A percentile compares a stretch with the other conserved stretches of the same genome.
These are phyloP conservation scores for Dorcoceras hygrometricum DNA, from an alignment of 257 asterid species.

Conservation along the genomic window DNA sequence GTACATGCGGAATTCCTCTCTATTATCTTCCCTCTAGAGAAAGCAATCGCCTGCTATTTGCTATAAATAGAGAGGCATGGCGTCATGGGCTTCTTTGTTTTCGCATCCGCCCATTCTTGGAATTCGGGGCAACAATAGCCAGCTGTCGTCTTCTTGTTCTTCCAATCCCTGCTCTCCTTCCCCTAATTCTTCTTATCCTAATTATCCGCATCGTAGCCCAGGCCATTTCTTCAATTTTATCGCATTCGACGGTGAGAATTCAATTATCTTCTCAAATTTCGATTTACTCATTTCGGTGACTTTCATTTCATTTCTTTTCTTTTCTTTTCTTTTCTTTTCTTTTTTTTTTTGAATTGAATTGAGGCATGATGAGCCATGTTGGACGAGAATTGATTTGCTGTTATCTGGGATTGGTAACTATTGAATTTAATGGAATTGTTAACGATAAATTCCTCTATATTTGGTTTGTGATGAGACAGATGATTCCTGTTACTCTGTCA, in stretches of 20 bases:
- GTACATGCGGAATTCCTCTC: too few species aligned
- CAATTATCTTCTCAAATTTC: background rate
- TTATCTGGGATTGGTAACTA: background rate
- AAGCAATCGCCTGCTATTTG: too few species aligned
- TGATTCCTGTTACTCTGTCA: background rate
- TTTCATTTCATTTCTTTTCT: too few species aligned
- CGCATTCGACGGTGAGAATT: background rate
- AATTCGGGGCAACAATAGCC: background rate
- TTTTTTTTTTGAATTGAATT: too few species aligned
- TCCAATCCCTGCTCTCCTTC: background rate
- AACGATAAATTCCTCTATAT: background rate
- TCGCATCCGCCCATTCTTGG: background rate
- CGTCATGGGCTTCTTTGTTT: background rate
- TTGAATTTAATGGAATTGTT: background rate
- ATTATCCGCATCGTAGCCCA: background rate
- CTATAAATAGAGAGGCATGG: background rate
- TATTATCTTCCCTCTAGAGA: too few species aligned
- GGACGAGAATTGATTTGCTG: background rate
- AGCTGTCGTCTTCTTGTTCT: background rate
- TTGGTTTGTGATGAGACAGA: background rate
- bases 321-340: too few species aligned
- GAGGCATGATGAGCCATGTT: too few species aligned
- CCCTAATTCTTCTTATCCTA: background rate
- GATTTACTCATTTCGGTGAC: too few species aligned
- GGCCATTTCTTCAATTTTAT: background rate